Percentiles rank a stretch among this genome's conserved stretches.
phyloP scores from a whole-genome alignment of 371 early-diverging fungal species.

The Lichtheimia hyalospora region DNA sequence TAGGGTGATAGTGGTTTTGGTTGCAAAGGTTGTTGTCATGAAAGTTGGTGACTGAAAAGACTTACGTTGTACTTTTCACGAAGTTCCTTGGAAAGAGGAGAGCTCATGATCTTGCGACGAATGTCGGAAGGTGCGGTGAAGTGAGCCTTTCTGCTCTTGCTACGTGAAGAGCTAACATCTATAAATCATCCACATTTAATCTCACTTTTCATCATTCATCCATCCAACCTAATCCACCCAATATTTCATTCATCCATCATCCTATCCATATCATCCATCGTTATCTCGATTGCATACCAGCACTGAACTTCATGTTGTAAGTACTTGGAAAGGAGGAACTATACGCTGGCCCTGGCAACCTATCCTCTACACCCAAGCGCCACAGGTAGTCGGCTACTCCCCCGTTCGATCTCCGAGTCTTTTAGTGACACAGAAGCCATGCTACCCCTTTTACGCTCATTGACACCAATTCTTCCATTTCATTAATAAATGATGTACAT shows the following conservation, averaged over 20 bases:
- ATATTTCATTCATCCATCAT: neutral
- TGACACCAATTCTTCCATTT: neutral
- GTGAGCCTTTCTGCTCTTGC: conserved; percentile 98
- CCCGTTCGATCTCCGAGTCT: conserved; percentile 1
- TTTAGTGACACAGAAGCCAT: neutral
- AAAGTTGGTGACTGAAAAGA: neutral
- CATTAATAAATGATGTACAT: too few relatives aligned
- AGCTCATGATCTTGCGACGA: conserved; percentile 95
- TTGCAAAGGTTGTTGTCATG: too few relatives aligned
- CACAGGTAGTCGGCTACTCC: conserved; percentile 6
- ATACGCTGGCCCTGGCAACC: neutral
- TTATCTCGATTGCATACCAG: conserved; percentile 20
- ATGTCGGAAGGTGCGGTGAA: conserved; percentile 93
- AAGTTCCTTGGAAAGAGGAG: conserved; percentile 95
- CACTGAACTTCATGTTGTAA: conserved; percentile 38
- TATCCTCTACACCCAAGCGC: neutral
- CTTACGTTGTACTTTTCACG: conserved; percentile 92
- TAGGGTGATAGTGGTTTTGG: neutral
- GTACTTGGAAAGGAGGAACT: conserved; percentile 15
- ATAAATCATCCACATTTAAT: conserved; percentile 2
- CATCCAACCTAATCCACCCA: conserved; percentile 11
- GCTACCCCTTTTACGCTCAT: neutral
- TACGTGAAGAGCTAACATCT: conserved; percentile 92
- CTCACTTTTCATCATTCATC: conserved; percentile 24
- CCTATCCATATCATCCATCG: neutral